Evolutionary conservation across 208 protist genomes (phyloP).

Genomic region (Crithidia fasciculata): DNA sequence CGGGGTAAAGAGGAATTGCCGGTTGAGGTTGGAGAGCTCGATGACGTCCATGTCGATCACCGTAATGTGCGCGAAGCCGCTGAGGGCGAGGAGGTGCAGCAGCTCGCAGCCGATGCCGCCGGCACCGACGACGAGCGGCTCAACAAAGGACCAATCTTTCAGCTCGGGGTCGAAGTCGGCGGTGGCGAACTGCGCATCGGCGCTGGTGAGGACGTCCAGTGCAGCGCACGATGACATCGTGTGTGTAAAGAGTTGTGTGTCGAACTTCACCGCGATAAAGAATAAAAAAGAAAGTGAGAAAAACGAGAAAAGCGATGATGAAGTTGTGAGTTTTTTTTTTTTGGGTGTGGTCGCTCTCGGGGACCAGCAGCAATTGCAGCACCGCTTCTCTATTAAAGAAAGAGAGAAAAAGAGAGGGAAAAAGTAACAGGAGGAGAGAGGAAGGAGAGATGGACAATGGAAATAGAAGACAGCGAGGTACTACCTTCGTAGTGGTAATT

Average conservation of each 20-base stretch:
- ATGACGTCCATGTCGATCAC: conserved; percentile 98
- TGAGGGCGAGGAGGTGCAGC: conserved; percentile 97
- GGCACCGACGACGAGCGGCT: conserved; percentile 95
- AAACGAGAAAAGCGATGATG: conserved; percentile 4
- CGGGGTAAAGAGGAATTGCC: conserved; percentile 98
- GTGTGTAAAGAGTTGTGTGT: conserved; percentile 1
- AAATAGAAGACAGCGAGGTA: too few relatives aligned
- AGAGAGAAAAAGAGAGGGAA: too few relatives aligned
- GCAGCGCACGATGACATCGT: conserved; percentile 13
- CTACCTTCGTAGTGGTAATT: too few relatives aligned
- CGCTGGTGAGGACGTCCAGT: conserved; percentile 20
- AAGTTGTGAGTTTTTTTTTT: too few relatives aligned
- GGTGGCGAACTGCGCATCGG: conserved; percentile 15
- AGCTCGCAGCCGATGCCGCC: conserved; percentile 99
- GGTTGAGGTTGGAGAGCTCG: conserved; percentile 98
- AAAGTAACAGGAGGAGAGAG: too few relatives aligned
- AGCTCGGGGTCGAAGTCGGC: conserved; percentile 41
- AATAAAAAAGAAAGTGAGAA: not conserved
- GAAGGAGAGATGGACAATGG: too few relatives aligned
- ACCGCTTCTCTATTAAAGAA: too few relatives aligned
- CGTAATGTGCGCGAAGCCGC: conserved; percentile 95
- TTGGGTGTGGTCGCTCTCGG: too few relatives aligned
- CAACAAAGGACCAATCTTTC: conserved; percentile 64
- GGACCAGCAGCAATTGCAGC: too few relatives aligned
- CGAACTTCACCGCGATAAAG: conserved; percentile 4